Evolutionary conservation across 257 asterid genomes (phyloP).

Genomic region (Coffea eugenioides): DNA sequence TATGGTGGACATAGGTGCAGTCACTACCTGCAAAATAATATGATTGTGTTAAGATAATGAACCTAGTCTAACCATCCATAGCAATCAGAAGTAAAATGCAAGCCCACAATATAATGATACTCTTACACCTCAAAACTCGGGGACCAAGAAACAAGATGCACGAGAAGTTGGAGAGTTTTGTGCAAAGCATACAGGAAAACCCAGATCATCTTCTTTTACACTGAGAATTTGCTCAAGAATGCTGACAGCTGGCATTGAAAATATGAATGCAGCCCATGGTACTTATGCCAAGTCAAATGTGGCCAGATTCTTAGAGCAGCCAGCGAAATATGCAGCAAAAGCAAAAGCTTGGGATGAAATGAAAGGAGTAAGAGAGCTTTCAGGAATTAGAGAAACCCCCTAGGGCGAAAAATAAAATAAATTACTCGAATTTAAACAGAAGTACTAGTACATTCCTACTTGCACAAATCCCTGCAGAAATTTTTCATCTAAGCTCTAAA

Average conservation of each 20-base stretch:
- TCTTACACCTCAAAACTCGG: neutral
- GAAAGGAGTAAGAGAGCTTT: too few relatives aligned
- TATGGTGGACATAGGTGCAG: conserved; percentile 83
- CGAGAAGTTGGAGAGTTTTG: neutral
- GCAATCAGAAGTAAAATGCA: neutral
- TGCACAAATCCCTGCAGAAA: neutral
- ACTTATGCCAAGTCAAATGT: neutral
- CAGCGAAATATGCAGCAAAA: neutral
- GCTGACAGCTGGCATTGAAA: neutral
- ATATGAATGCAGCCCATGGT: neutral
- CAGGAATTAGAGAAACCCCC: neutral
- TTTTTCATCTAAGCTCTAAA: neutral
- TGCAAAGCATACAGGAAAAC: neutral
- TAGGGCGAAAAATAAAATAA: neutral
- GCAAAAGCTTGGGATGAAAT: neutral
- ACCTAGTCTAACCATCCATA: conserved; percentile 6
- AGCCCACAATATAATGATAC: neutral
- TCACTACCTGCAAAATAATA: conserved; percentile 65
- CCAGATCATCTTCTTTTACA: neutral
- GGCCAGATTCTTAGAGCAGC: neutral
- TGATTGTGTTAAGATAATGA: conserved; percentile 6
- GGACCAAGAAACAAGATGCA: too few relatives aligned
- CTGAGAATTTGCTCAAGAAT: neutral
- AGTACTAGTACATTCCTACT: neutral
- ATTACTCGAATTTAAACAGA: neutral